Evolutionary conservation across 345 rosid species (phyloP), one percentile per base, ranked within the genome.

Genomic region (Sonneratia caseolaris): DNA sequence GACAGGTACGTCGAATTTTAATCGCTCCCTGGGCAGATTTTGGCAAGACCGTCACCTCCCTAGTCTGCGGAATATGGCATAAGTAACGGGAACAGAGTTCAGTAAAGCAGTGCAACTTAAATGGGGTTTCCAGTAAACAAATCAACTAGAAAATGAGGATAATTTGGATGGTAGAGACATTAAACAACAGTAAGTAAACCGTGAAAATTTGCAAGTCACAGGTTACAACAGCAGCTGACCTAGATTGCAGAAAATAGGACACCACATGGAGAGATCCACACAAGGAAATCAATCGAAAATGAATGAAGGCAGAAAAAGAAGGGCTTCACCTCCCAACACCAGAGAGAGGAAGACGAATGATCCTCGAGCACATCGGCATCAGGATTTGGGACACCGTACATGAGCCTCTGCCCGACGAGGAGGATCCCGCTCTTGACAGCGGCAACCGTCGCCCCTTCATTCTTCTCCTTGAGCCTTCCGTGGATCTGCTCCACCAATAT

Each of bases 321-420:
- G 62, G 3, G 45, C 43, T 40, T n/a, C 42, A 94, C 99, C 98
- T 95, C 99, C 98, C 99, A 95, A 71, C 98, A 95, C 98, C 97
- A 92, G 7, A 92, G 94, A 76, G 84, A 86, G 71, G 84, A 72
- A 2, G 74, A 75, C 19, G 82, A 45, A 53, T 86, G 81, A 73
- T 95, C 99, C 78, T 95, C 97, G 77, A 95, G 82, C 69, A 95
- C 81, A 78, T 95, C 99, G 64, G 91, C 97, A 72, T 95, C 88
- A 19, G 70, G 76, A 75, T 84, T 85, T 36, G 83, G 81, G 65
- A 92, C 78, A 15, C 99, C 97, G 49, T 95, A 95, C 78, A 72
- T 75, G 19, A 90, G 57, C 77, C 99, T 89, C 78, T 90, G 97
- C 27, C 98, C 99, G 0, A 89, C 83, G 18, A 80, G 79, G 68